A percentile compares a stretch with the other conserved stretches of the same genome.
Evolutionary conservation across 1,139 yeast genomes (phyloP).

Genomic region (Taphrina confusa): DNA sequence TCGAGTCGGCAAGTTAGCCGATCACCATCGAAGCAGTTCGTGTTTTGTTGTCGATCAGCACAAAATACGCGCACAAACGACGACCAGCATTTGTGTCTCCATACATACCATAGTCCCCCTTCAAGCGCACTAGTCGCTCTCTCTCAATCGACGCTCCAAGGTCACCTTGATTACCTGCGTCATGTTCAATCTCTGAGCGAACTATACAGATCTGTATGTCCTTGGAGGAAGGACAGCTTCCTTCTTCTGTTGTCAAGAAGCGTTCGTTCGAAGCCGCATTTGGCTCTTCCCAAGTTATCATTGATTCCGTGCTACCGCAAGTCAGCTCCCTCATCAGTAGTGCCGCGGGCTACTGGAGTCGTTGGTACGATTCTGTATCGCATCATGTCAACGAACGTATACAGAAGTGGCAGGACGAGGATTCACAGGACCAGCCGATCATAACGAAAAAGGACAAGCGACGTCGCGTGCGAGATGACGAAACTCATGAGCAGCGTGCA

Average conservation of each 20-base stretch:
- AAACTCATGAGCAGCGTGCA: constrained; percentile 1
- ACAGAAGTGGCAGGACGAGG: neutral
- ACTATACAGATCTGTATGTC: too few species aligned
- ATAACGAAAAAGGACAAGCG: neutral
- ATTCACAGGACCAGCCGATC: neutral
- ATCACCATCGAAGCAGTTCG: too few species aligned
- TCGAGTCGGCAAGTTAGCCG: too few species aligned
- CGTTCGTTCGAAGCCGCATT: constrained; percentile 9
- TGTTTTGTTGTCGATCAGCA: too few species aligned
- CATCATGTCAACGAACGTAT: neutral
- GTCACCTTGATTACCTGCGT: too few species aligned
- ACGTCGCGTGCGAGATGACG: neutral
- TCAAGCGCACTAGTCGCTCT: too few species aligned
- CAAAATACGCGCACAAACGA: too few species aligned
- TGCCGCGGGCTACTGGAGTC: constrained; percentile 3
- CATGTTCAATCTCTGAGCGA: too few species aligned
- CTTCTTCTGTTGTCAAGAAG: neutral
- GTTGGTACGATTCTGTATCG: neutral
- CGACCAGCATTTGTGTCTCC: too few species aligned
- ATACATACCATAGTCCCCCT: too few species aligned
- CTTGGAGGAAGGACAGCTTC: constrained; percentile 12
- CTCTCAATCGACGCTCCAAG: too few species aligned
- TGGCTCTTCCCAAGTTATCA: neutral
- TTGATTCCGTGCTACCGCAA: constrained; percentile 16
- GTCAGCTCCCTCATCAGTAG: neutral